Evolutionary conservation across 495 filamentous ascomycete genomes (phyloP), one percentile per base, ranked within the genome.

Genomic region (Zalerion maritima): DNA sequence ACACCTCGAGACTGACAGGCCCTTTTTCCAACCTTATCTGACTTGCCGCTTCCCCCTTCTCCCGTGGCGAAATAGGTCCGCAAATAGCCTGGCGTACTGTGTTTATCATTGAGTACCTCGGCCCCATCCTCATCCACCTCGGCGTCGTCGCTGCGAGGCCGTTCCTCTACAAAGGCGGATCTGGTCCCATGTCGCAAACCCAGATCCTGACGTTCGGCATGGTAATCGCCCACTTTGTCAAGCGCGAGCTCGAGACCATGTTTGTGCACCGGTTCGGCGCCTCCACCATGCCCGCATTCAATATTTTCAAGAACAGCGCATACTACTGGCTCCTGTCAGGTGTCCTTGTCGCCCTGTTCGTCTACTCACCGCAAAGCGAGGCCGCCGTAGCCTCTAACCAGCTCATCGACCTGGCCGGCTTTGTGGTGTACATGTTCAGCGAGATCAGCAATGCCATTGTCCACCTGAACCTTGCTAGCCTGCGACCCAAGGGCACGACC

Each of bases 241-340:
- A 97, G 64, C 84, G 89, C 43, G 91, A 96, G 57, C 71, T 78
- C 33, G 89, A 97, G 59, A 94, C 86, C 10, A 37, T 94, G 32
- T 93, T 85, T 55, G 71, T 97, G 33, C 89, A 97, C 64, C 81
- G 81, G 50, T 97, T 97, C 71, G 86, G 81, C 47, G 69, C 74
- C 26, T 81, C 81, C 40, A 96, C 84, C 23, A 94, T 93, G 86
- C 85, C 87, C 19, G 71, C 69, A 32, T 55, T 52, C 47, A 89
- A 87, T 58, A 80, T 89, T 49, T 75, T 87, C 70, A 87, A 87
- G 50, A 94, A 94, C 62, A 79, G 71, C 31, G 71, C 67, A 21
- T 87, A 91, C 57, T 92, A 92, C 70, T 94, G 87, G 84, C 39
- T 78, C 8, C 52, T 91, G 29, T 72, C 78, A 12, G 89, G 89